Percentiles rank a stretch among this genome's conserved stretches.
These are phyloP conservation scores for Vitis hybrid DNA, from an alignment of 177 flowering plant species.

Conservation along the genomic window DNA sequence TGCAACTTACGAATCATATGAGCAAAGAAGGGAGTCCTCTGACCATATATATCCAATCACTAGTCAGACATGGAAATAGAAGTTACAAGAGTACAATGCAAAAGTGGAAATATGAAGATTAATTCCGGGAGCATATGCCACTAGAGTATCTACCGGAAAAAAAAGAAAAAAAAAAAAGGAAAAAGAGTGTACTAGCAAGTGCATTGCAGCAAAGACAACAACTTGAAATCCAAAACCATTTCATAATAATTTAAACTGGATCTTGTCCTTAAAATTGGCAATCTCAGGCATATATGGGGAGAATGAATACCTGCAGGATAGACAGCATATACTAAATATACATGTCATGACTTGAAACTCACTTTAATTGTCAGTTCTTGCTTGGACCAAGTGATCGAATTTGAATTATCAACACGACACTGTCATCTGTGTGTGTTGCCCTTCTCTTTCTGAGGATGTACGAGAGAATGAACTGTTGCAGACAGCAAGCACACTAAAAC, in stretches of 20 bases:
- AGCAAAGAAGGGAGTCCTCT: not conserved
- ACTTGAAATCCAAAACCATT: too few species aligned
- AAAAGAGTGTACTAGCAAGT: too few species aligned
- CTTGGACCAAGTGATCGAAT: not conserved
- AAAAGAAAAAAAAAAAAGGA: too few species aligned
- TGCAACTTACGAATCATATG: not conserved
- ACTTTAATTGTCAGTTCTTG: not conserved
- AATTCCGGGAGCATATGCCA: not conserved
- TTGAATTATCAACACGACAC: not conserved
- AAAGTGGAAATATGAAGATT: not conserved
- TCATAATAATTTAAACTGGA: too few species aligned
- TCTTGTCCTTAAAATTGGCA: too few species aligned
- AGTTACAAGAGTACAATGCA: not conserved
- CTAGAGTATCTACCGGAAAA: too few species aligned
- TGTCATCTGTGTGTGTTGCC: not conserved
- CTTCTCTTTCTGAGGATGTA: slow-evolving; percentile 1
- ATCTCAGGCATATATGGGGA: too few species aligned
- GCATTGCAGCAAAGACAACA: too few species aligned
- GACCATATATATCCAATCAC: not conserved
- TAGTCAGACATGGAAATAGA: not conserved
- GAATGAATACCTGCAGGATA: too few species aligned
- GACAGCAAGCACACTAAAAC: not conserved
- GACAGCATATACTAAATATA: too few species aligned
- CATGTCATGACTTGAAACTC: too few species aligned
- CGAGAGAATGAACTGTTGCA: not conserved